These are phyloP conservation scores for Acanthamoeba triangularis DNA, from an alignment of 208 protist genomes.

Conservation along the genomic window DNA sequence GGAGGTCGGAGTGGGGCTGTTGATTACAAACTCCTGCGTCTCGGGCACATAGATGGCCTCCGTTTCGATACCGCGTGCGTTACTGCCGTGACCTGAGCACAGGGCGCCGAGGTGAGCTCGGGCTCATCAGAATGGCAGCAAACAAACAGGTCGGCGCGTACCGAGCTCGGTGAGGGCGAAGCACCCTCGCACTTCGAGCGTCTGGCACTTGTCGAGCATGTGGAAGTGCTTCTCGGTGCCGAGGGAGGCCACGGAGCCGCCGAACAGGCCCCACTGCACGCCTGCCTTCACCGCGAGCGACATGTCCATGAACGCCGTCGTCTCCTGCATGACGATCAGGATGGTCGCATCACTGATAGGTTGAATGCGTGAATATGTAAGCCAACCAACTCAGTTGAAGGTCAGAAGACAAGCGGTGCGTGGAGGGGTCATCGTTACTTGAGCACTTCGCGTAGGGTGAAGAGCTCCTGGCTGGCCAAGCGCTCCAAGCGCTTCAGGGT, in stretches of 20 bases:
- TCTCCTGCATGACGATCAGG: slow-evolving; percentile 65
- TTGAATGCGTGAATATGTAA: too few relatives aligned
- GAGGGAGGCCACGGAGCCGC: slow-evolving; percentile 39
- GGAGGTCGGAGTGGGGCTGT: slow-evolving; percentile 82
- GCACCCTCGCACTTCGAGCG: slow-evolving; percentile 18
- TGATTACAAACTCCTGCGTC: slow-evolving; percentile 87
- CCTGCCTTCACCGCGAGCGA: slow-evolving; percentile 71
- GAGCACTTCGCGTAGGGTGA: slow-evolving; percentile 51
- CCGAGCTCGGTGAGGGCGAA: slow-evolving; percentile 65
- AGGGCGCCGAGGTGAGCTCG: too few relatives aligned
- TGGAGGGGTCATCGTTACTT: neutral
- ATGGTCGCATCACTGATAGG: slow-evolving; percentile 41
- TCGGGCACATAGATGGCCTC: slow-evolving; percentile 83
- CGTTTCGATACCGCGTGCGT: slow-evolving; percentile 87
- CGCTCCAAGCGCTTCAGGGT: slow-evolving; percentile 71
- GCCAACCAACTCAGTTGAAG: neutral
- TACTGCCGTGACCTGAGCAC: slow-evolving; percentile 82
- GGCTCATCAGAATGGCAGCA: too few relatives aligned
- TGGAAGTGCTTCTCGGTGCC: slow-evolving; percentile 57
- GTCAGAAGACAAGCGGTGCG: too few relatives aligned
- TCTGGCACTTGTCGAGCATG: slow-evolving; percentile 9
- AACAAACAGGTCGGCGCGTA: neutral
- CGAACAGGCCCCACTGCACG: slow-evolving; percentile 70
- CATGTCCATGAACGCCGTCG: slow-evolving; percentile 77
- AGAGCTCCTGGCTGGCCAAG: neutral